Conservation (phyloP, 1,284 basidiomycete genomes). For the Pseudozyma tsukubaensis region DNA sequence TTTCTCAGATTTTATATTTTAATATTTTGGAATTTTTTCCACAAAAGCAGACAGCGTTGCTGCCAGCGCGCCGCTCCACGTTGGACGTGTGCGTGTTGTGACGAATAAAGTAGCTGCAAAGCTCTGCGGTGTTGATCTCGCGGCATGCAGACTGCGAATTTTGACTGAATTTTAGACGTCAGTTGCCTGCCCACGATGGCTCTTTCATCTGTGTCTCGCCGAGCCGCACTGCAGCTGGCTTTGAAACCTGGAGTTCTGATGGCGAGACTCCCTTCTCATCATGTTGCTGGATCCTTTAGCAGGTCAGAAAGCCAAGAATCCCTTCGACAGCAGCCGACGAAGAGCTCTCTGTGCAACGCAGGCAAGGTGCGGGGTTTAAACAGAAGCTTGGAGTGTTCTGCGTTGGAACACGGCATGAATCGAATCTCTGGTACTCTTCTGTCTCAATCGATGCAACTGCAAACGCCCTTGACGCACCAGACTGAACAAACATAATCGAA, state of each 20-base stretch:
- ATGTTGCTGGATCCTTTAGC: neutral
- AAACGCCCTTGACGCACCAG: no score
- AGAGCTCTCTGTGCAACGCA: no score
- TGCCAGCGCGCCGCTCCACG: conserved; percentile 12
- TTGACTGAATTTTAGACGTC: neutral
- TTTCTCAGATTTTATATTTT: no score
- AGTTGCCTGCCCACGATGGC: neutral
- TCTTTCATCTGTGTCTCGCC: conserved; percentile 1
- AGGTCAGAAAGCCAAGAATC: neutral
- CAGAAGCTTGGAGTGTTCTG: no score
- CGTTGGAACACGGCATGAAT: no score
- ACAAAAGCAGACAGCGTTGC: neutral
- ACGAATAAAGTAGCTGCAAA: no score
- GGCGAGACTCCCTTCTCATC: neutral
- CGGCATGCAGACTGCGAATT: conserved; percentile 5
- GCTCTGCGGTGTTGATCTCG: neutral
- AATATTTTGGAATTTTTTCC: neutral
- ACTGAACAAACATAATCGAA: no score
- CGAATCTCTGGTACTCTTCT: no score
- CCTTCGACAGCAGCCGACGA: neutral
- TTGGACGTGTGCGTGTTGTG: neutral
- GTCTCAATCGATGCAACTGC: no score
- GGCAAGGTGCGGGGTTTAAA: neutral
- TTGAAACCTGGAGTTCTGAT: neutral
- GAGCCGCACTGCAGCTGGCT: conserved; percentile 15